Evolutionary conservation across 108 stramenopile genomes (phyloP), one percentile per base, ranked within the genome.

Genomic region (Nannochloropsis salina): DNA sequence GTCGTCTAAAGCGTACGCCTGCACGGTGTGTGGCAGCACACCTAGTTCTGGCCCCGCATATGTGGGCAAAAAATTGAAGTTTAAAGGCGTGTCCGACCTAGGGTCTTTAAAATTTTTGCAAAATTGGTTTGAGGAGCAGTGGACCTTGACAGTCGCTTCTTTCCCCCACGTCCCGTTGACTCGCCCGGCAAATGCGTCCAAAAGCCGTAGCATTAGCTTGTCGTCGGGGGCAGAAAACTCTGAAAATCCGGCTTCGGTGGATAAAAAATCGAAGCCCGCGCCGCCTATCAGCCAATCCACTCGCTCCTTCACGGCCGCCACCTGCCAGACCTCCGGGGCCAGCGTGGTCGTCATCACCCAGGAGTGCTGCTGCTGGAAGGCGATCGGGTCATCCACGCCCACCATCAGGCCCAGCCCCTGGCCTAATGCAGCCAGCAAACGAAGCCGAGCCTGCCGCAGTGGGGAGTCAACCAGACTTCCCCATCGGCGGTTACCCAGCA

Each of bases 11-110:
- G 82, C 82, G 83, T 87, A 90, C 44, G 80, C 80, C 83, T 90
- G 89, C 21, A 90, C 89, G 18, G 86, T 86, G 83, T 90, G 89
- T 8, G 89, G 86, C 85, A 90, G 74, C 9, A 90, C 86, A 12
- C 42, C 86, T 42, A 90, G 43, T 10, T 40, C n/a, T 9, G 86
- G 44, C 31, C 51, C 41, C 40, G 86, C 89, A 11, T 80, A 45
- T 42, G 84, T 80, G 42, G 89, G 89, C 47, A 87, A 44, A 45
- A 86, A 84, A 31, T 86, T 86, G 44, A 87, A 86, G 41, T 84
- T 87, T 3, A 80, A 41, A 2, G 21, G 40, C 6, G 45, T 45
- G 47, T 83, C 86, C 42, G 86, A 44, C 44, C 86, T 84, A 6
- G 89, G 89, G 84, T 90, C 89, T 42, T 43, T 8, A 45, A 81